Conservation (phyloP, 139 green algal species). For the Picochlorum sp. region DNA sequence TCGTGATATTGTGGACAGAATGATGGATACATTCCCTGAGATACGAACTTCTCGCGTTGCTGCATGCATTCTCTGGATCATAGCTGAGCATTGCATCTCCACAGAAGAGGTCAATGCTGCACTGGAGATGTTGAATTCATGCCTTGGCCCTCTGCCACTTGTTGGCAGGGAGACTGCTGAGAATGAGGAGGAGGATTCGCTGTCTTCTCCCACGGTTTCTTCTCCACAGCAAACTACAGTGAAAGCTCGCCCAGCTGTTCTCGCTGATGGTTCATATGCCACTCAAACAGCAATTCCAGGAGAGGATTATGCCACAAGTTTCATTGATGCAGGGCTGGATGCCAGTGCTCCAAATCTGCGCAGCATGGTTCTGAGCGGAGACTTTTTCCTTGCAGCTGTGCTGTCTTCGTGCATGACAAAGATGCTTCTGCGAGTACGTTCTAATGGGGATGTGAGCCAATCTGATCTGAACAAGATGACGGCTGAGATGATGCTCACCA, state of each 20-base stretch:
- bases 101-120: constrained; percentile 59
- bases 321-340: not conserved
- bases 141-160: constrained; percentile 70
- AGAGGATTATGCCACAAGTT: constrained; percentile 16
- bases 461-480: constrained; percentile 36
- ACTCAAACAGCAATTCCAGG: constrained; percentile 61
- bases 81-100: constrained; percentile 79
- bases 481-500: constrained; percentile 69
- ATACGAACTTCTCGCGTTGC: constrained; percentile 77
- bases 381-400: constrained; percentile 90
- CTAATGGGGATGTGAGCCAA: constrained; percentile 25
- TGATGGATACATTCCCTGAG: constrained; percentile 81
- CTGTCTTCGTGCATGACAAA: constrained; percentile 76
- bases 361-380: constrained; percentile 65
- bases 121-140: constrained; percentile 67
- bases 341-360: constrained; percentile 43
- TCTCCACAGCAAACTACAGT: constrained; percentile 19
- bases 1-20: constrained; percentile 66
- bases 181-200: constrained; percentile 16
- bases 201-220: not conserved
- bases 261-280: constrained; percentile 95
- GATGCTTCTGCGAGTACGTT: constrained; percentile 74
- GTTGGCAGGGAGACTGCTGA: constrained; percentile 20
- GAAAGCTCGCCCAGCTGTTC: constrained; percentile 68
- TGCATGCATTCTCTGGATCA: constrained; percentile 86